phyloP scores from a whole-genome alignment of 495 filamentous ascomycete species.

The Choiromyces venosus region DNA sequence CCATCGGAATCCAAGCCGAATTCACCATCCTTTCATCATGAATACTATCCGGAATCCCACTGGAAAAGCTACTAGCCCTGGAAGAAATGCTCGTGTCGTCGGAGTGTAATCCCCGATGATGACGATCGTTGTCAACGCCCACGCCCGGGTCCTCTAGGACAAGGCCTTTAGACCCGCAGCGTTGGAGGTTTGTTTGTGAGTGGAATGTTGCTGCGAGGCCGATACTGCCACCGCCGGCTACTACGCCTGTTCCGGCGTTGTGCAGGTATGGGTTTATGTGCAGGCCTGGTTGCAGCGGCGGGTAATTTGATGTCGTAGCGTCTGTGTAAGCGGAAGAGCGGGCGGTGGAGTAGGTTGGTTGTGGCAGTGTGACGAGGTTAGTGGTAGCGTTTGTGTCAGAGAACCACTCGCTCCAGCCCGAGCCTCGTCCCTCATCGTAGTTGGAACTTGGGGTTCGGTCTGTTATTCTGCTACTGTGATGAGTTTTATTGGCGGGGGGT shows the following conservation, averaged over 20 bases:
- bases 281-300: neutral
- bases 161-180: slow-evolving; percentile 32
- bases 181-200: slow-evolving; percentile 17
- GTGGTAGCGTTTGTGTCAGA: slow-evolving; percentile 36
- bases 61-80: slow-evolving; percentile 31
- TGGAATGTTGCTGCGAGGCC: neutral
- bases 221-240: slow-evolving; percentile 31
- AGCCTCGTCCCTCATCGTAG: slow-evolving; percentile 13
- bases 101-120: neutral
- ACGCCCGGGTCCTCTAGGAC: slow-evolving; percentile 35
- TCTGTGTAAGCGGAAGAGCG: slow-evolving; percentile 34
- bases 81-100: slow-evolving; percentile 23
- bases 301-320: slow-evolving; percentile 8
- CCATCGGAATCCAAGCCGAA: slow-evolving; percentile 29
- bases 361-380: slow-evolving; percentile 32
- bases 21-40: slow-evolving; percentile 10
- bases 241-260: slow-evolving; percentile 28
- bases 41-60: slow-evolving; percentile 34
- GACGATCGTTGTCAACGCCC: slow-evolving; percentile 17
- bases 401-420: slow-evolving; percentile 41
- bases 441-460: neutral
- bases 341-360: slow-evolving; percentile 34
- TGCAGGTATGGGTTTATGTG: slow-evolving; percentile 37
- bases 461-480: slow-evolving; percentile 9
- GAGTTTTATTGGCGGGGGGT: slow-evolving; percentile 23